A percentile compares a stretch with the other conserved stretches of the same genome.
phyloP scores from a whole-genome alignment of 164 flowering plant species.

The Vitis rotundifolia region DNA sequence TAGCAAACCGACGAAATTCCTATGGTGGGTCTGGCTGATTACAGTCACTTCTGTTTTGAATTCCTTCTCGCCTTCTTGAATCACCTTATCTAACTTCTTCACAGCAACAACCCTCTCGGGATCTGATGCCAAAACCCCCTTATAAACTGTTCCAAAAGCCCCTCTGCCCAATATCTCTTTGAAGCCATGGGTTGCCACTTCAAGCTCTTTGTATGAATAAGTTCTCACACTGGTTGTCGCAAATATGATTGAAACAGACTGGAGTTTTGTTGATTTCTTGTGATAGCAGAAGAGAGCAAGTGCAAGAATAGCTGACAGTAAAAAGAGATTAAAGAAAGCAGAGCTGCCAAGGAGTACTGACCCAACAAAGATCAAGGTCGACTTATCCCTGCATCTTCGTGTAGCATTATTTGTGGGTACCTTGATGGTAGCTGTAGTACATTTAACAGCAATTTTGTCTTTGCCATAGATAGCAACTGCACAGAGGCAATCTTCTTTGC shows the following conservation, averaged over 20 bases:
- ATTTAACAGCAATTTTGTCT: not conserved
- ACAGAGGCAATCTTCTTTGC: conserved; percentile 9
- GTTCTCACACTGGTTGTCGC: not conserved
- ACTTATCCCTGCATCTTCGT: too few species aligned
- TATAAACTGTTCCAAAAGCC: conserved; percentile 13
- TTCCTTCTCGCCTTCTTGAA: too few species aligned
- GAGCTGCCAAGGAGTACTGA: conserved; percentile 1
- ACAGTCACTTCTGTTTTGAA: too few species aligned
- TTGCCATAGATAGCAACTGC: conserved; percentile 8
- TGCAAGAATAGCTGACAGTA: not conserved
- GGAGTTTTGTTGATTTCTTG: not conserved
- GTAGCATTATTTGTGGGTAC: too few species aligned
- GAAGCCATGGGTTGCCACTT: conserved; percentile 15
- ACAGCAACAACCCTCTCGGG: too few species aligned
- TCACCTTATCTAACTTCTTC: conserved; percentile 12
- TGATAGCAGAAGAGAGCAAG: not conserved
- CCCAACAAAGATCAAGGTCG: too few species aligned
- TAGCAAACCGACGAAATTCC: too few species aligned
- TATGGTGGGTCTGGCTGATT: too few species aligned
- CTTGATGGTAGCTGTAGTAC: not conserved
- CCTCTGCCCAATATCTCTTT: conserved; percentile 16
- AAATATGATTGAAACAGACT: not conserved
- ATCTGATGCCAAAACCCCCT: conserved; percentile 3
- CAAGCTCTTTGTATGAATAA: conserved; percentile 14
- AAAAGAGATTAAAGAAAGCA: not conserved